phyloP scores from a whole-genome alignment of 352 stramenopile species.

The Phytopythium helicoides region DNA sequence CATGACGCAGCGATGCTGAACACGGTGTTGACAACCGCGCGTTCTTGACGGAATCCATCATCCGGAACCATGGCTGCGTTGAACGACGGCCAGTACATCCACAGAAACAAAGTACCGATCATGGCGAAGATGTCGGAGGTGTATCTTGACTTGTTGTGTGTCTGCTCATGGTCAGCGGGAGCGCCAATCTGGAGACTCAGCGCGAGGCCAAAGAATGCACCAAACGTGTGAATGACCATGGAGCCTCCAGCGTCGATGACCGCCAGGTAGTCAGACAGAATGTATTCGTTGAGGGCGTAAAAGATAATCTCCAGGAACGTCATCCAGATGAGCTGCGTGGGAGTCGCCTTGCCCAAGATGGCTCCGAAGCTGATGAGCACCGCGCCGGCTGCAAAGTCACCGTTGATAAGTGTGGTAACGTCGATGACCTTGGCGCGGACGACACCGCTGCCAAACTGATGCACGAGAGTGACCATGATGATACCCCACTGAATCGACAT shows the following conservation, averaged over 20 bases:
- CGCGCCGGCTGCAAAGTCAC: constrained; percentile 64
- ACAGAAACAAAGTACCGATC: constrained; percentile 78
- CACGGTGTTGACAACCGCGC: constrained; percentile 67
- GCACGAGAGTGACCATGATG: constrained; percentile 50
- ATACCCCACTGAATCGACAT: constrained; percentile 67
- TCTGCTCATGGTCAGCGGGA: constrained; percentile 22
- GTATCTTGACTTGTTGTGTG: constrained; percentile 62
- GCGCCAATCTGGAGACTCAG: constrained; percentile 48
- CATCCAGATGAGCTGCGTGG: constrained; percentile 72
- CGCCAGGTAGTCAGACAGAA: constrained; percentile 48
- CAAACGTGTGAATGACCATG: constrained; percentile 85
- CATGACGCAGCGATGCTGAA: constrained; percentile 58
- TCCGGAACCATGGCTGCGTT: constrained; percentile 61
- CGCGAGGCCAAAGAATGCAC: constrained; percentile 73
- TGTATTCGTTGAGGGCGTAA: constrained; percentile 67
- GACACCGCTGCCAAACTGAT: constrained; percentile 39
- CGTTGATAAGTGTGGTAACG: constrained; percentile 55
- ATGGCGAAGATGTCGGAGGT: constrained; percentile 66
- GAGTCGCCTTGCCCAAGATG: constrained; percentile 63
- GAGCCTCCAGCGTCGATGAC: constrained; percentile 75
- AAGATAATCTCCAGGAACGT: constrained; percentile 64
- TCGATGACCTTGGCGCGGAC: constrained; percentile 41
- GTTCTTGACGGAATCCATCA: constrained; percentile 57
- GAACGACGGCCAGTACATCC: constrained; percentile 88
- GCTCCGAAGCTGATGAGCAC: constrained; percentile 78